Conservation (phyloP, 176 grass and related monocot species). For the Carex cristatella region DNA sequence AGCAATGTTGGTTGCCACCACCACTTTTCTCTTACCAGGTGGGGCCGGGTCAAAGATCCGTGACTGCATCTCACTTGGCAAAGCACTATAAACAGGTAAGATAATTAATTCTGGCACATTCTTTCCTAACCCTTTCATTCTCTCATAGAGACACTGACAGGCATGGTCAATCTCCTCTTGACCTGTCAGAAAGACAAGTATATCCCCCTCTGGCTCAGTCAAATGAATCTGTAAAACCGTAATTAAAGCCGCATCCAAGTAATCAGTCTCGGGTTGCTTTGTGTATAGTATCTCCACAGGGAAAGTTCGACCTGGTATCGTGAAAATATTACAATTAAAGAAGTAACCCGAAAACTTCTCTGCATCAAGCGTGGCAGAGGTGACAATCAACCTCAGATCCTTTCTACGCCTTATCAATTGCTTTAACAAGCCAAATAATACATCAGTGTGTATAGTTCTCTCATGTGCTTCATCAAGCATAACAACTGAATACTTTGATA, state of each 20-base stretch:
- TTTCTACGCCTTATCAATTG: slow-evolving; percentile 82
- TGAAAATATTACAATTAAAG: slow-evolving; percentile 96
- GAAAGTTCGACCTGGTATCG: slow-evolving; percentile 90
- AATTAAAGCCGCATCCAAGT: slow-evolving; percentile 87
- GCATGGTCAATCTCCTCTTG: slow-evolving; percentile 97
- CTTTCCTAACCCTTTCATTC: slow-evolving; percentile 87
- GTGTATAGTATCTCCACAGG: slow-evolving; percentile 96
- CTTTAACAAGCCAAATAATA: slow-evolving; percentile 86
- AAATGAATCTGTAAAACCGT: slow-evolving; percentile 92
- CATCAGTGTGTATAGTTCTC: slow-evolving; percentile 90
- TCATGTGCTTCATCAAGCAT: slow-evolving; percentile 99
- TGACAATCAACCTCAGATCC: slow-evolving; percentile 92
- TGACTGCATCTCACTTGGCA: slow-evolving; percentile 96
- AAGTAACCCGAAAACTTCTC: slow-evolving; percentile 99
- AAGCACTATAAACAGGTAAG: slow-evolving; percentile 89
- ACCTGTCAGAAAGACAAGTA: slow-evolving; percentile 84
- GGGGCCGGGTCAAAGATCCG: slow-evolving; percentile 94
- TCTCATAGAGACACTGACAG: slow-evolving; percentile 83
- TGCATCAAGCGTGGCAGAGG: slow-evolving; percentile 89
- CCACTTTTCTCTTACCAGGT: slow-evolving; percentile 91
- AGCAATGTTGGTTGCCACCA: slow-evolving; percentile 92
- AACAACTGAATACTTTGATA: slow-evolving; percentile 84
- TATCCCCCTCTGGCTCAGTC: slow-evolving; percentile 83
- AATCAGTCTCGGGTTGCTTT: slow-evolving; percentile 86
- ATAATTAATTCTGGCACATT: slow-evolving; percentile 92